A percentile compares a stretch with the other conserved stretches of the same genome.
phyloP scores from a whole-genome alignment of 176 grass and related monocot genomes.

The Alopecurus myosuroides region DNA sequence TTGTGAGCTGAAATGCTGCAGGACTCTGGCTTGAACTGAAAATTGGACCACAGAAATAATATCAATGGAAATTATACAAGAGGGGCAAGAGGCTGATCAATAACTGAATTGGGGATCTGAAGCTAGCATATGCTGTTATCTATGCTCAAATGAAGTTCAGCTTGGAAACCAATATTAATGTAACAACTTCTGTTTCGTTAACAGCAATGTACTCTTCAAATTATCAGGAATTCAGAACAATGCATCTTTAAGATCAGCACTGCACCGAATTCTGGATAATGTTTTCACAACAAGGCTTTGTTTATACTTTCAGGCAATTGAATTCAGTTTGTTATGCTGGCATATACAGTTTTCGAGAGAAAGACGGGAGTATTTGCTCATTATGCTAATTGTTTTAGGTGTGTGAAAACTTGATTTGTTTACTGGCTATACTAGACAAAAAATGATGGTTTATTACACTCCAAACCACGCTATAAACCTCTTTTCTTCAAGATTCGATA shows the following conservation, averaged over 20 bases:
- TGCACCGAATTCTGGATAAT: not conserved
- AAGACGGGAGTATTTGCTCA: not conserved
- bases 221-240: not conserved
- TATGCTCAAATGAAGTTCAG: not conserved
- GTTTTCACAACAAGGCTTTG: not conserved
- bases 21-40: conserved; percentile 85
- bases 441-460: not conserved
- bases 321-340: not conserved
- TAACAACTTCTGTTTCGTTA: not conserved
- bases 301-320: not conserved
- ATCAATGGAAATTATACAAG: not conserved
- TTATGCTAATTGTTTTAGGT: not conserved
- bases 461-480: not conserved
- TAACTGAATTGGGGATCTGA: not conserved
- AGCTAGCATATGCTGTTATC: not conserved
- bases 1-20: conserved; percentile 96
- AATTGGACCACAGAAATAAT: not conserved
- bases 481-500: not conserved
- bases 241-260: not conserved
- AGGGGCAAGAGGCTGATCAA: not conserved
- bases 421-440: not conserved
- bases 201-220: not conserved
- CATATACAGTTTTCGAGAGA: not conserved
- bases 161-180: not conserved
- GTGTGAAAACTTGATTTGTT: not conserved